phyloP scores from a whole-genome alignment of 2,329 filamentous ascomycete species.

The Aspergillaceae sp. region DNA sequence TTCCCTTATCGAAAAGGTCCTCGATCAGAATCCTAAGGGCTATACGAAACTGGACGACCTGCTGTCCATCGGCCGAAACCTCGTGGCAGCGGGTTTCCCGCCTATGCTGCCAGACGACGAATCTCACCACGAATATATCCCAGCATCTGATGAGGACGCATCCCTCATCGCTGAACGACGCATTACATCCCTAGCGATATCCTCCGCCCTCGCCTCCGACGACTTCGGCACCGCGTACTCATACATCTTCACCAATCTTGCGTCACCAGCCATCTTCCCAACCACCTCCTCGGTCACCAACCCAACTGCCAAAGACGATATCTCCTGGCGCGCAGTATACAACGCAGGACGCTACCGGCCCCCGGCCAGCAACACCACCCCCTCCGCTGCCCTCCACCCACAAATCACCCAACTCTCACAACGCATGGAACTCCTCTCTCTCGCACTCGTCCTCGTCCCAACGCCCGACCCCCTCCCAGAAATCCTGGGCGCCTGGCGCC shows the following conservation, averaged over 20 bases:
- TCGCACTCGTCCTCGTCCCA: constrained; percentile 53
- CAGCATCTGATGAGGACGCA: constrained; percentile 17
- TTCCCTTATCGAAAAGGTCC: constrained; percentile 49
- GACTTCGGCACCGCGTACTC: constrained; percentile 57
- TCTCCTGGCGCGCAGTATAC: constrained; percentile 57
- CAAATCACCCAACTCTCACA: constrained; percentile 52
- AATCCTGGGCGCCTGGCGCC: constrained; percentile 54
- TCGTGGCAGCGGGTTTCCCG: constrained; percentile 42
- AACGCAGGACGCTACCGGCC: constrained; percentile 50
- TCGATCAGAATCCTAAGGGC: constrained; percentile 53
- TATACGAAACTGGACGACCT: constrained; percentile 59
- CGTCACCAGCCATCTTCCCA: constrained; percentile 26
- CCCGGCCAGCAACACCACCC: constrained; percentile 13
- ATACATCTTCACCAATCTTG: constrained; percentile 54
- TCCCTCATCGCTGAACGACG: constrained; percentile 36
- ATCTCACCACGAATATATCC: constrained; percentile 10
- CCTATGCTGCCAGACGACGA: constrained; percentile 15
- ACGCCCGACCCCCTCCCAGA: constrained; percentile 48
- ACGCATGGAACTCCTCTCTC: constrained; percentile 56
- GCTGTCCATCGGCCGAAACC: constrained; percentile 51
- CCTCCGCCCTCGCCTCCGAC: constrained; percentile 34
- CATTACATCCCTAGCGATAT: constrained; percentile 39
- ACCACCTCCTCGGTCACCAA: constrained; percentile 21
- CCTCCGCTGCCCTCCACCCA: constrained; percentile 26
- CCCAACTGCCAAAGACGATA: constrained; percentile 41